phyloP scores from a whole-genome alignment of 2,329 filamentous ascomycete genomes.

The Bisporella sp. region DNA sequence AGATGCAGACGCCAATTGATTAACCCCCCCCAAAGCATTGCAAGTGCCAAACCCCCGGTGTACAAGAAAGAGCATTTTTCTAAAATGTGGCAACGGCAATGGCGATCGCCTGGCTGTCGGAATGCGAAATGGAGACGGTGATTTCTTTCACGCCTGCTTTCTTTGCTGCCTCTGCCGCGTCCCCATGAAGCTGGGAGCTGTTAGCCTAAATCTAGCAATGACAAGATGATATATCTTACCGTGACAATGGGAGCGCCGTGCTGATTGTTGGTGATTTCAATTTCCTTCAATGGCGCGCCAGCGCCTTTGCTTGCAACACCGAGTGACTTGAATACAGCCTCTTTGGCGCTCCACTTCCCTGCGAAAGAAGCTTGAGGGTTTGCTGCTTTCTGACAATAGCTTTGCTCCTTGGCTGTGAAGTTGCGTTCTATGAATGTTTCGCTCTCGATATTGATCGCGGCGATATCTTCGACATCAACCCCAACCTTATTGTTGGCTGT shows the following conservation, averaged over 20 bases:
- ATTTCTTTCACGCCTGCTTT: conserved; percentile 82
- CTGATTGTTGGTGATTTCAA: conserved; percentile 80
- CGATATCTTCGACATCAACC: conserved; percentile 87
- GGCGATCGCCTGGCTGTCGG: conserved; percentile 87
- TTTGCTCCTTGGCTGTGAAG: conserved; percentile 78
- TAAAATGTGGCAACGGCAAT: conserved; percentile 82
- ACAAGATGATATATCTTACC: conserved; percentile 49
- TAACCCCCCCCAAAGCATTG: not conserved
- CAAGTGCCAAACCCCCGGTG: not conserved
- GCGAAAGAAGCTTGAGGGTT: conserved; percentile 86
- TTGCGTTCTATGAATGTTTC: conserved; percentile 92
- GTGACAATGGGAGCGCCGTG: conserved; percentile 77
- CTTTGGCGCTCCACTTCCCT: conserved; percentile 94
- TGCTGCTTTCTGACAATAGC: conserved; percentile 76
- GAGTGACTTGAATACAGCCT: conserved; percentile 96
- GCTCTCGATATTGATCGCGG: conserved; percentile 85
- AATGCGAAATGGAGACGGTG: conserved; percentile 92
- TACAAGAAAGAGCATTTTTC: conserved; percentile 8
- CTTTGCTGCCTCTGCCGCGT: conserved; percentile 76
- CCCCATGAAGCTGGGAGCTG: conserved; percentile 66
- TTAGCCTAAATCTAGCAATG: not conserved
- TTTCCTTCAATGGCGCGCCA: conserved; percentile 85
- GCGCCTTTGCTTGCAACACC: conserved; percentile 82
- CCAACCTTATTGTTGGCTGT: conserved; percentile 72
- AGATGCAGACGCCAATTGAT: not conserved